Percentiles rank a stretch among this genome's conserved stretches.
Evolutionary conservation across 2,329 filamentous ascomycete genomes (phyloP).

Genomic region (Aspergillus alliaceus): DNA sequence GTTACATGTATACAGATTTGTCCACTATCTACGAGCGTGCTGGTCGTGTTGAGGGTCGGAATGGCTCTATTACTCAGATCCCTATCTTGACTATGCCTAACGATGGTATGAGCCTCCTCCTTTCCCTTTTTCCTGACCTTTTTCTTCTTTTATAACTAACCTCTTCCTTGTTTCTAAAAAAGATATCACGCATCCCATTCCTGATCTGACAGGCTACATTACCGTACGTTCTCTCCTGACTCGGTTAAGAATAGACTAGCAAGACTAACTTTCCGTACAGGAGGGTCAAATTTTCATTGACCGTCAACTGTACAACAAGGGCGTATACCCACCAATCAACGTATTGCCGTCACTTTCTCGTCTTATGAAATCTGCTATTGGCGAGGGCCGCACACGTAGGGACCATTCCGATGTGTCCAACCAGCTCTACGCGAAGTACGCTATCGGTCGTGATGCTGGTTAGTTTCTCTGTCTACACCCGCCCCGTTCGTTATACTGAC

Average conservation of each 20-base stretch:
- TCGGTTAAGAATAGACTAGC: too few species aligned
- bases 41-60: conserved; percentile 92
- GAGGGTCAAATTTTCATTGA: conserved; percentile 99
- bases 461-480: conserved; percentile 20
- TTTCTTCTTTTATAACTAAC: too few species aligned
- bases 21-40: conserved; percentile 99
- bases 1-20: conserved; percentile 99
- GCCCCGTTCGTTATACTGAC: not conserved
- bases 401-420: conserved; percentile 99
- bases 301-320: conserved; percentile 90
- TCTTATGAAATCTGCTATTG: conserved; percentile 99
- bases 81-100: conserved; percentile 99
- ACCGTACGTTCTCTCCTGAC: too few species aligned
- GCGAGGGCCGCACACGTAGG: conserved; percentile 92
- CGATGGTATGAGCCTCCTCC: conserved; percentile 78
- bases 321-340: conserved; percentile 98
- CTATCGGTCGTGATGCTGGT: conserved; percentile 91
- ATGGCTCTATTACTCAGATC: conserved; percentile 98
- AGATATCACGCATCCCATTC: conserved; percentile 98
- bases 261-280: too few species aligned
- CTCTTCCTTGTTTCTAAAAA: too few species aligned
- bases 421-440: conserved; percentile 99
- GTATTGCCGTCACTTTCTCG: conserved; percentile 95
- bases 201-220: conserved; percentile 98
- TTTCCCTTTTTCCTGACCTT: not conserved